Percentiles rank a stretch among this genome's conserved stretches.
These are phyloP conservation scores for Bruguiera parviflora DNA, from an alignment of 345 rosid genomes.

Conservation along the genomic window DNA sequence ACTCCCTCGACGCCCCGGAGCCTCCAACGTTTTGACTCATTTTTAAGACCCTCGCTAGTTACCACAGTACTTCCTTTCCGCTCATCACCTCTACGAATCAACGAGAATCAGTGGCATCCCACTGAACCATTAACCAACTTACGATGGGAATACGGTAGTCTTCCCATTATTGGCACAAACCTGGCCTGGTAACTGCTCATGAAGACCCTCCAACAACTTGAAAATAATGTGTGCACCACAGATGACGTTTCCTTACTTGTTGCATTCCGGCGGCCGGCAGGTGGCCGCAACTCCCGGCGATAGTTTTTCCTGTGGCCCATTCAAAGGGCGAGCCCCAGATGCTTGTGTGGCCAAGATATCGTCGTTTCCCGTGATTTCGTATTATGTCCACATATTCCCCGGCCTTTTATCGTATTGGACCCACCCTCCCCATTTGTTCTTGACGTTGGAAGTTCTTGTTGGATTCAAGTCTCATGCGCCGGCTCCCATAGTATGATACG, in stretches of 20 bases:
- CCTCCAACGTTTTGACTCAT: no score
- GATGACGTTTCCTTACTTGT: not conserved
- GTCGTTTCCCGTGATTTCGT: no score
- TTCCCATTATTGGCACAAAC: not conserved
- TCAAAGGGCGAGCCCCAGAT: no score
- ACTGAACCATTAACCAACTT: not conserved
- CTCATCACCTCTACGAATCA: not conserved
- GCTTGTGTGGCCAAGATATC: no score
- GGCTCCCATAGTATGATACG: no score
- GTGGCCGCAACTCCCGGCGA: constrained; percentile 3
- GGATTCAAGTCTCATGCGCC: no score
- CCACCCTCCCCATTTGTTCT: no score
- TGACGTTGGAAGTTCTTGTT: no score
- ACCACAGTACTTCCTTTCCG: not conserved
- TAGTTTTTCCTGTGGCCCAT: no score
- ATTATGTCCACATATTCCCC: no score
- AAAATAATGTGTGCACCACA: constrained; percentile 4
- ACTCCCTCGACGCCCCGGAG: no score
- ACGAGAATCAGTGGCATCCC: not conserved
- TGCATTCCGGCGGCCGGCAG: not conserved
- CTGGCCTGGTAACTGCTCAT: not conserved
- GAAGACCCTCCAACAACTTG: not conserved
- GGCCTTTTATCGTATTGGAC: no score
- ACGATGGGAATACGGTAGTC: not conserved
- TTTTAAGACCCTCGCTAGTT: not conserved